phyloP scores from a whole-genome alignment of 495 filamentous ascomycete species.

The Neurospora sp. region DNA sequence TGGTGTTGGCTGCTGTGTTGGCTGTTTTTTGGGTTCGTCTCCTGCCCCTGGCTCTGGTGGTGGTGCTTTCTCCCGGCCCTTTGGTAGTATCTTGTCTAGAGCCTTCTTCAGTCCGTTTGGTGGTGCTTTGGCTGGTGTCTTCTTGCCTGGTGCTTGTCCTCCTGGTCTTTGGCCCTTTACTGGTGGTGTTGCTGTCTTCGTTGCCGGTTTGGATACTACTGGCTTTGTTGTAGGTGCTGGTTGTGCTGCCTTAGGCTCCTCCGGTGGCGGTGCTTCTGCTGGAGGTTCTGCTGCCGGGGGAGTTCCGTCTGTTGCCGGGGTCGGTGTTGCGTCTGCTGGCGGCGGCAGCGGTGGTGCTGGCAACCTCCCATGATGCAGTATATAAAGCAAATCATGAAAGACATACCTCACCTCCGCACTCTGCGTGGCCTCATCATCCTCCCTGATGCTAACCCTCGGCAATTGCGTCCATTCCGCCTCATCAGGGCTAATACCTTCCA shows the following conservation, averaged over 20 bases:
- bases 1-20: not conserved
- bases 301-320: too few relatives aligned
- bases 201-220: too few relatives aligned
- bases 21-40: not conserved
- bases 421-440: slow-evolving; percentile 49
- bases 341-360: not conserved
- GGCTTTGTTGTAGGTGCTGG: too few relatives aligned
- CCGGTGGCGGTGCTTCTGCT: too few relatives aligned
- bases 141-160: not conserved
- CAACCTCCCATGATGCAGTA: slow-evolving; percentile 35
- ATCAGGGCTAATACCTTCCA: slow-evolving; percentile 30
- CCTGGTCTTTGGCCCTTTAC: not conserved
- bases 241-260: too few relatives aligned
- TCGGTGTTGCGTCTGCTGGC: too few relatives aligned
- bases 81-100: not conserved
- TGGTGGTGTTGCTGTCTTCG: not conserved
- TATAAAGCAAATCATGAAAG: slow-evolving; percentile 45
- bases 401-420: slow-evolving; percentile 37
- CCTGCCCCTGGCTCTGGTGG: not conserved
- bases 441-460: slow-evolving; percentile 43
- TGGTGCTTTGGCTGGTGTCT: not conserved
- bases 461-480: slow-evolving; percentile 37
- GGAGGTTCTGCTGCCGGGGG: too few relatives aligned
- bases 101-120: not conserved
- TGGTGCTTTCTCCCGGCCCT: too few relatives aligned